Conservation (phyloP, 768 basidiomycete species). For the Neoboletus magnificus region DNA sequence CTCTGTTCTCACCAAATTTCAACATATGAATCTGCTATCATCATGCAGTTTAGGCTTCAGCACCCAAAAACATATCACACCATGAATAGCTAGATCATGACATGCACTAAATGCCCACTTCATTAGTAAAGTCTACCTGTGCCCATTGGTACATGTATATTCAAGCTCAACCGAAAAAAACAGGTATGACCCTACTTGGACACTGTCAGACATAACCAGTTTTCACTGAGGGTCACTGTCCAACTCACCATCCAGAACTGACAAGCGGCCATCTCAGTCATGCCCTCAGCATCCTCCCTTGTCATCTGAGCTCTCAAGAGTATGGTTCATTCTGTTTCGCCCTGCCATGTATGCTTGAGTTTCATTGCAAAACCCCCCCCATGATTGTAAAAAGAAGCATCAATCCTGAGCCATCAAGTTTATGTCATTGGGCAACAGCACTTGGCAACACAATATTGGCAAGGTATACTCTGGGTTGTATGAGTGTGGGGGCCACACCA, state of each 20-base stretch:
- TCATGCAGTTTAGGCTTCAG: too few relatives aligned
- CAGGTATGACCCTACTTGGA: too few relatives aligned
- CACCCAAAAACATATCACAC: too few relatives aligned
- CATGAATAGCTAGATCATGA: too few relatives aligned
- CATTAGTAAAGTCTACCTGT: too few relatives aligned
- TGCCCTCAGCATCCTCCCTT: slow-evolving; percentile 94
- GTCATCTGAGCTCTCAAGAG: slow-evolving; percentile 98
- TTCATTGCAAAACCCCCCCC: slow-evolving; percentile 79
- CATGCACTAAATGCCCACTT: too few relatives aligned
- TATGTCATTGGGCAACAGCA: slow-evolving; percentile 91
- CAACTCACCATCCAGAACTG: slow-evolving; percentile 99
- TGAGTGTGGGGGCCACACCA: slow-evolving; percentile 91
- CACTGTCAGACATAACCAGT: too few relatives aligned
- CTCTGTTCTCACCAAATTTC: too few relatives aligned
- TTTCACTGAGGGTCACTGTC: slow-evolving; percentile 97
- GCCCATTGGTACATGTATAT: too few relatives aligned
- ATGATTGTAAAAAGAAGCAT: slow-evolving; percentile 98
- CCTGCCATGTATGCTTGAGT: neutral
- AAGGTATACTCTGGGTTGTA: slow-evolving; percentile 97
- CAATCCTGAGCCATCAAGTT: slow-evolving; percentile 93
- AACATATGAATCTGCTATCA: too few relatives aligned
- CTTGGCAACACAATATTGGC: slow-evolving; percentile 97
- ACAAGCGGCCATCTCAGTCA: slow-evolving; percentile 95
- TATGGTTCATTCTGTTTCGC: slow-evolving; percentile 33
- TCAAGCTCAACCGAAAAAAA: too few relatives aligned